Evolutionary conservation across 164 flowering plant species (phyloP), one percentile per base, ranked within the genome.

Genomic region (Vitis rotundifolia): DNA sequence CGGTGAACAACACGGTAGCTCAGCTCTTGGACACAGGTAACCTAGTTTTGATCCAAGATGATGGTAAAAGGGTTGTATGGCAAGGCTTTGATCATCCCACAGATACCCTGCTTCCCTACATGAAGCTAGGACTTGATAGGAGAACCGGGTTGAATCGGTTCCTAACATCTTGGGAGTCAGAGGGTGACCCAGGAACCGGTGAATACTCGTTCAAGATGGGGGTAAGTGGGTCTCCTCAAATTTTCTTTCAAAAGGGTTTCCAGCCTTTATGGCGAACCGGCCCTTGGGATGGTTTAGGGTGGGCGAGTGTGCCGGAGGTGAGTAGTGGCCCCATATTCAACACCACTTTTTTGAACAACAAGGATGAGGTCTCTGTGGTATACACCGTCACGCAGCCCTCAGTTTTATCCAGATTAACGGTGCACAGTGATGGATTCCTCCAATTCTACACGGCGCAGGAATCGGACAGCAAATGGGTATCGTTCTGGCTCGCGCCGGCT

Each of bases 141-240:
- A 56, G 16, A 16, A 56, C 59, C 14, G 59, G 59, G 13, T 12
- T 56, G 59, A 16, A 56, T 8, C 59, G 14, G 59, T 56, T 56
- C 59, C 59, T 56, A 16, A 56, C n/a, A 12, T 56, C 59, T 9
- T 56, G 59, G 59, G 3, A 56, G 59, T 56, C 59, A 15, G 1
- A 9, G 59, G 63, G 70, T 13, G 77, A 79, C 48, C 87, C 87
- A 0, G 61, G 70, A 18, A 52, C 64, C 1, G 87, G 85, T 18
- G 61, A 59, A 4, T 81, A 18, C 62, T 13, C 68, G 0, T 50
- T 47, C 28, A 14, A 16, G 16, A 13, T 79, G 4, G 71, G 76
- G 28, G 37, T 55, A 13, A 19, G 9, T 2, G 83, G 76, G 15
- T n/a, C 29, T 3, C 76, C 83, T 15, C 76, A 75, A 53, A 11